Evolutionary conservation across 345 rosid species (phyloP), one percentile per base, ranked within the genome.

Genomic region (Barbarea vulgaris): DNA sequence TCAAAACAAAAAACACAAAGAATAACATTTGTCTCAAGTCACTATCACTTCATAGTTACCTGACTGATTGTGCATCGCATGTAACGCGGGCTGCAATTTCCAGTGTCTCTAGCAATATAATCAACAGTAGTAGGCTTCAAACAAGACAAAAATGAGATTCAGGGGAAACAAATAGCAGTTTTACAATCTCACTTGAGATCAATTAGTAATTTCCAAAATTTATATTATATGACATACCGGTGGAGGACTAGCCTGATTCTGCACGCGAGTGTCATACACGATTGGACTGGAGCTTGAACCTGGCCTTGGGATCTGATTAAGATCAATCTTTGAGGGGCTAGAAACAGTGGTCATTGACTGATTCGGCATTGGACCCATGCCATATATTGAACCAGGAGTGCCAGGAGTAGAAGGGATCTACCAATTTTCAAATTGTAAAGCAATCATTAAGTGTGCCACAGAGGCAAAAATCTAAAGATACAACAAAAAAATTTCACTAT

Each of bases 41-140:
- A 54, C 51, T 52, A 36, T 77, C 6, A 59, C 68, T 71, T 57
- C 48, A 64, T 55, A 65, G 3, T 62, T 50, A 95, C 99, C 97
- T 95, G 99, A 86, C 82, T 89, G 77, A 95, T 89, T 63, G 98
- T 90, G 78, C 96, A 90, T 82, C 99, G 84, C 93, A 95, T 92
- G 85, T 84, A 87, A 69, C 97, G 99, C 25, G 99, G 99, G 85
- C 97, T 95, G 81, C 93, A 90, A 81, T 92, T 95, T 64, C 97
- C 97, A 37, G 91, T 88, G 86, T 95, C 99, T 79, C 87, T 84
- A 63, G 81, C 90, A 51, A 95, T 90, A 83, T 85, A 95, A 73
- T 95, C 98, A 75, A 87, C 90, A 48, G 93, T 87, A 15, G 92
- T 91, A 66, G 98, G 93, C 99, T 95, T 85, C 74, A 67, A 67